phyloP scores from a whole-genome alignment of 768 basidiomycete genomes.

The Aureoboletus auriporus region DNA sequence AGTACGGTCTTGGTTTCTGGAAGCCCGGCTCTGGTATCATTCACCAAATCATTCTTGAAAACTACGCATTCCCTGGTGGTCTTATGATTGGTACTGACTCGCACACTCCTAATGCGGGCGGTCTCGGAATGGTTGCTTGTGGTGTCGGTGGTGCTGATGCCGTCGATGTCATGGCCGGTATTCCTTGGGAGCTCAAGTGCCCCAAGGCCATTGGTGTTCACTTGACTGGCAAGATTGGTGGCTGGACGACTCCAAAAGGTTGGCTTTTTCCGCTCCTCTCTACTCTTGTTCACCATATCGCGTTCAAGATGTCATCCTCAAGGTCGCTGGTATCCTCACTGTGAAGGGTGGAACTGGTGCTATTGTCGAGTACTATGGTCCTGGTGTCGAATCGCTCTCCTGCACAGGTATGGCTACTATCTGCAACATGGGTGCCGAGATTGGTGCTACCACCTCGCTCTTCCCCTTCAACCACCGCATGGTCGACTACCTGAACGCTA shows the following conservation, averaged over 20 bases:
- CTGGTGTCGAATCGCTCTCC: slow-evolving; percentile 93
- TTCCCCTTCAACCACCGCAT: slow-evolving; percentile 99
- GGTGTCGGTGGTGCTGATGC: slow-evolving; percentile 99
- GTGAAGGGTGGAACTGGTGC: slow-evolving; percentile 99
- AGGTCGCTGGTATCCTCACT: slow-evolving; percentile 97
- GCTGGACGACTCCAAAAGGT: slow-evolving; percentile 99
- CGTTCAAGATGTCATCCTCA: slow-evolving; percentile 86
- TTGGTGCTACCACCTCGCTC: slow-evolving; percentile 96
- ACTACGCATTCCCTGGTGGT: slow-evolving; percentile 99
- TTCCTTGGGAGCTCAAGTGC: slow-evolving; percentile 99
- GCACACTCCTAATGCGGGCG: slow-evolving; percentile 98
- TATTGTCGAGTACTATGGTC: slow-evolving; percentile 94
- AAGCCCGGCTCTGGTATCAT: slow-evolving; percentile 99
- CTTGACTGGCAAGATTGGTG: slow-evolving; percentile 88
- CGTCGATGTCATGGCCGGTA: slow-evolving; percentile 96
- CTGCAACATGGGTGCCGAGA: slow-evolving; percentile 99
- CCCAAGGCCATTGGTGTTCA: slow-evolving; percentile 99
- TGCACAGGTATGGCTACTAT: slow-evolving; percentile 99
- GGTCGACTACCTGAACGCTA: slow-evolving; percentile 92
- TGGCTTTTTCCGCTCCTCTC: slow-evolving; percentile 9
- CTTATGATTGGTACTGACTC: slow-evolving; percentile 99
- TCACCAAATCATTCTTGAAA: slow-evolving; percentile 98
- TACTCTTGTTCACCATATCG: slow-evolving; percentile 6
- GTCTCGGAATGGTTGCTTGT: slow-evolving; percentile 98
- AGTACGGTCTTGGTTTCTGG: slow-evolving; percentile 99